Conservation (phyloP, 768 basidiomycete genomes). For the Suillus cothurnatus region DNA sequence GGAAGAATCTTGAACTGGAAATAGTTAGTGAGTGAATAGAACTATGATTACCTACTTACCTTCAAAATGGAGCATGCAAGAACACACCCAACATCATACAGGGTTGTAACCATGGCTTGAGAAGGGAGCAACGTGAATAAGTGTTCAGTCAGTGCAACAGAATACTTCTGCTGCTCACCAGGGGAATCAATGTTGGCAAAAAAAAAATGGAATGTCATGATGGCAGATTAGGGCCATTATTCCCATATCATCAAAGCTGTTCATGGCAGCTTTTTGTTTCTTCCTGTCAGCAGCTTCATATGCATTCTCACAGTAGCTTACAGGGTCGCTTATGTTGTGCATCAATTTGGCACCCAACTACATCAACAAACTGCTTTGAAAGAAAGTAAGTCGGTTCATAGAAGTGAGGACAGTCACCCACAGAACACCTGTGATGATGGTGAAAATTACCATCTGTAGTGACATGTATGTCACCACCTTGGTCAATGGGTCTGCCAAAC, state of each 20-base stretch:
- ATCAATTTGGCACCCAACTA: too few species aligned
- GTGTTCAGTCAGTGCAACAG: neutral
- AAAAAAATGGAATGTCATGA: neutral
- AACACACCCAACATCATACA: constrained; percentile 27
- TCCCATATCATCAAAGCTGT: neutral
- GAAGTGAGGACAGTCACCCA: neutral
- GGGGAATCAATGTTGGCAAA: too few species aligned
- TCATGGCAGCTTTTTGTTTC: neutral
- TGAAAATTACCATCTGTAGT: neutral
- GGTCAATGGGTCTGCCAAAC: neutral
- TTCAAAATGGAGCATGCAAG: too few species aligned
- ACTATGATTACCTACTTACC: too few species aligned
- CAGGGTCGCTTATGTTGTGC: too few species aligned
- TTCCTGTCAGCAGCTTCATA: too few species aligned
- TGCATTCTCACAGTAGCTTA: too few species aligned
- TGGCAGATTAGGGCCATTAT: constrained; percentile 39
- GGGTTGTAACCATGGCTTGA: constrained; percentile 18
- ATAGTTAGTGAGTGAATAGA: too few species aligned
- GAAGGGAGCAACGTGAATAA: neutral
- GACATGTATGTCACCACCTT: neutral
- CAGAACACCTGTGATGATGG: neutral
- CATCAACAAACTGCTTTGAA: too few species aligned
- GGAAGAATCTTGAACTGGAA: too few species aligned
- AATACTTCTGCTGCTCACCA: neutral
- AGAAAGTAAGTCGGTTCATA: neutral